Percentiles rank a stretch among this genome's conserved stretches.
These are phyloP conservation scores for Emiliania huxleyi DNA, from an alignment of 78 protist species.

Conservation along the genomic window DNA sequence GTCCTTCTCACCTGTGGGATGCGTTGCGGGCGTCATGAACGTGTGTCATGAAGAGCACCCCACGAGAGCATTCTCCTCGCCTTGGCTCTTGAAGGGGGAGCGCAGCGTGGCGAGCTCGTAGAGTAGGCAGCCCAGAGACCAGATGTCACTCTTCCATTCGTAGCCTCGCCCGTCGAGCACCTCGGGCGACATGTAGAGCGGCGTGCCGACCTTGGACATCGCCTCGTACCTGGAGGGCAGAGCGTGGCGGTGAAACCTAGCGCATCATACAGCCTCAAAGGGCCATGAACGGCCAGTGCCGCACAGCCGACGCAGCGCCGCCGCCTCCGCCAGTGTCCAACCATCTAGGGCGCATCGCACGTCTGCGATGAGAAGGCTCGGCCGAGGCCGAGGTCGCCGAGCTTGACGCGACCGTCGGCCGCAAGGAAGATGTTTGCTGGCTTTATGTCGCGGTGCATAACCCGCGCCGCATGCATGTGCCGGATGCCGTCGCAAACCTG, in stretches of 20 bases:
- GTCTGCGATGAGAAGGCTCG: slow-evolving; percentile 26
- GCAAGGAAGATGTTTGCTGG: slow-evolving; percentile 59
- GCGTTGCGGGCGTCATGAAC: too few relatives aligned
- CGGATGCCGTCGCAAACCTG: slow-evolving; percentile 49
- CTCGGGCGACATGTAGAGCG: slow-evolving; percentile 77
- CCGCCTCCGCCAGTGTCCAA: too few relatives aligned
- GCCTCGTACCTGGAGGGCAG: too few relatives aligned
- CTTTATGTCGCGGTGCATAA: slow-evolving; percentile 63
- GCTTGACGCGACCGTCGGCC: slow-evolving; percentile 38
- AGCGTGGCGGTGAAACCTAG: too few relatives aligned
- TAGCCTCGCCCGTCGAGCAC: slow-evolving; percentile 47
- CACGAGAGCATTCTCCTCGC: too few relatives aligned
- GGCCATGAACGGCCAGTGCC: too few relatives aligned
- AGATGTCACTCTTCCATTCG: slow-evolving; percentile 43
- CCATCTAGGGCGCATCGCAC: neutral
- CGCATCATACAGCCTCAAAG: too few relatives aligned
- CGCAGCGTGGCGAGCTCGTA: slow-evolving; percentile 51
- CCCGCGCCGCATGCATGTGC: slow-evolving; percentile 38
- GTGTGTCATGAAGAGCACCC: too few relatives aligned
- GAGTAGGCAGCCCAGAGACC: slow-evolving; percentile 66
- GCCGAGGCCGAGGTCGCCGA: slow-evolving; percentile 66
- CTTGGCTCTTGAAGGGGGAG: slow-evolving; percentile 1
- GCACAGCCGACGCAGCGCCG: too few relatives aligned
- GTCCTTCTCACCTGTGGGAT: too few relatives aligned
- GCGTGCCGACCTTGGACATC: slow-evolving; percentile 64